A percentile compares a stretch with the other conserved stretches of the same genome.
These are phyloP conservation scores for Wickerhamiella azymoides DNA, from an alignment of 805 yeast genomes.

Conservation along the genomic window DNA sequence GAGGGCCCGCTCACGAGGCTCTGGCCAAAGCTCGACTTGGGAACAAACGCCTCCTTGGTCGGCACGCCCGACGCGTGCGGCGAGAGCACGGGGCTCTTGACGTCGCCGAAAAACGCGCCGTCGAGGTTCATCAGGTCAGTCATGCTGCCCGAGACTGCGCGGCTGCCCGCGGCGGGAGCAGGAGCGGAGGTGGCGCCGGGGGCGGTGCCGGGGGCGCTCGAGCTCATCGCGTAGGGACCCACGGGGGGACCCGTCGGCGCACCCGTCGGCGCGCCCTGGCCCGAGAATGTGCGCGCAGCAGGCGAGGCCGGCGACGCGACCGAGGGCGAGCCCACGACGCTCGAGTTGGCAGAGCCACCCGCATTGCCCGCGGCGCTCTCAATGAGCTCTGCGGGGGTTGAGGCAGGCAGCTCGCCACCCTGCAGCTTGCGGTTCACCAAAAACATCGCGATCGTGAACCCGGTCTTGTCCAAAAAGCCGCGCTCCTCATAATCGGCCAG, in stretches of 20 bases:
- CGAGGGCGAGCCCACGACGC: background rate
- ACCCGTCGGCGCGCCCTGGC: background rate
- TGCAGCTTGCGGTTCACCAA: slow-evolving; percentile 72
- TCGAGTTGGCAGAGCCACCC: background rate
- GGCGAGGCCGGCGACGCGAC: background rate
- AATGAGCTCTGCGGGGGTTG: slow-evolving; percentile 11
- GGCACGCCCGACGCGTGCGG: slow-evolving; percentile 24
- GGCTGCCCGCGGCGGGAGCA: background rate
- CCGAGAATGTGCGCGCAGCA: background rate
- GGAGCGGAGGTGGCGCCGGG: slow-evolving; percentile 1
- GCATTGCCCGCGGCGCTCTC: slow-evolving; percentile 3
- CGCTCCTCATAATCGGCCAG: slow-evolving; percentile 77
- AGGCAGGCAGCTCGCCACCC: slow-evolving; percentile 66
- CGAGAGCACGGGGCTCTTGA: slow-evolving; percentile 25
- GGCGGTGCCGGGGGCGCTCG: background rate
- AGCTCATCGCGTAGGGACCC: background rate
- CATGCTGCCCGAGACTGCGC: slow-evolving; percentile 14
- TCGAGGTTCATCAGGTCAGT: slow-evolving; percentile 22
- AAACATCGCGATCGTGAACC: slow-evolving; percentile 88
- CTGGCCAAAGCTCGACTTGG: slow-evolving; percentile 80
- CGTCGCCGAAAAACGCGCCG: slow-evolving; percentile 16
- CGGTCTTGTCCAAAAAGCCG: slow-evolving; percentile 65
- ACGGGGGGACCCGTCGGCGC: background rate
- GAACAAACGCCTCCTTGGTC: slow-evolving; percentile 46
- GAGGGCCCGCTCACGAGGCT: slow-evolving; percentile 28